Evolutionary conservation across 2,329 filamentous ascomycete species (phyloP), one percentile per base, ranked within the genome.

Genomic region (Diaporthe batatas): DNA sequence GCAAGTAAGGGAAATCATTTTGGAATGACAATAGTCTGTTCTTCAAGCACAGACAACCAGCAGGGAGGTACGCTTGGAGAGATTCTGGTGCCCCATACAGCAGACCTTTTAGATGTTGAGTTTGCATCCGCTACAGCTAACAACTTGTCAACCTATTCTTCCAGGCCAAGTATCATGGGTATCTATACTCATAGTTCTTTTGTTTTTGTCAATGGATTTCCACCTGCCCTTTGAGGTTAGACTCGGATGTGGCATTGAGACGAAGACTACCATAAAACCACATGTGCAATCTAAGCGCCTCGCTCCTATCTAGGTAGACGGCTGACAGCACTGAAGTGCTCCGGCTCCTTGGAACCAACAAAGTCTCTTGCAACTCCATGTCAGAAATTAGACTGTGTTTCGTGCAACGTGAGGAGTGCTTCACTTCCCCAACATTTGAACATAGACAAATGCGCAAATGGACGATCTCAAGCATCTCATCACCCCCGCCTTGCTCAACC

Each of bases 401-500:
- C 25, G 12, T n/a, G 6, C 1, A 12, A 23, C 2, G 59, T 51
- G 42, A 65, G 29, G 44, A 25, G 18, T 29, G 0, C 21, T 44
- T 51, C 29, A n/a, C 34, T 21, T 59, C 21, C n/a, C 6, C 29
- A 49, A 49, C 16, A n/a, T 29, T 29, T 29, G 29, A 29, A 29
- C 29, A 5, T n/a, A 49, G 18, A 49, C 42, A 21, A 6, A 25
- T n/a, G 25, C 18, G 34, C 34, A 23, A 23, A 65, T 65, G 59
- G 59, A 73, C 23, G 71, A 57, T 18, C 55, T 73, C 55, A 67
- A 75, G 36, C 69, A 71, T 39, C 64, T 75, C 57, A 68, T 75
- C n/a, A 75, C 73, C 3, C 73, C 75, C 39, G 67, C 75, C 57
- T 68, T 73, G 2, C 71, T 73, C n/a, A 75, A 73, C 23, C 71